Conservation (phyloP, 306 rosid genomes). For the Quercus rubra region DNA sequence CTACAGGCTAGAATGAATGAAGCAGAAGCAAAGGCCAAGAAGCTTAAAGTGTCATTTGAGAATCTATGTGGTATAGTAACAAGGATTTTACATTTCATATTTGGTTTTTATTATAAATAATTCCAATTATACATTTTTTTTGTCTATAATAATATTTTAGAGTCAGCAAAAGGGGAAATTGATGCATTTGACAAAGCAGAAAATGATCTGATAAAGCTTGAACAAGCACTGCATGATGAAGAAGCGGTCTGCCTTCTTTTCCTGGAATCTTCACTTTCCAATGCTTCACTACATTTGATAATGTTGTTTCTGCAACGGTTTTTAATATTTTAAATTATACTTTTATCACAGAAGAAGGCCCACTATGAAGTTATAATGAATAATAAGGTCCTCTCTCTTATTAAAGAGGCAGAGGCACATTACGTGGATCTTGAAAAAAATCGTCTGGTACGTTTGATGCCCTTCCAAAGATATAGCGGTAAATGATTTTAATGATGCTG, state of each 20-base stretch:
- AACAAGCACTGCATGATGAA: conserved; percentile 43
- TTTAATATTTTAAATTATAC: neutral
- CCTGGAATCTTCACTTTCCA: neutral
- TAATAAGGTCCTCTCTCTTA: conserved; percentile 47
- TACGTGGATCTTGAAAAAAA: conserved; percentile 40
- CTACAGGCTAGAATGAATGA: conserved; percentile 39
- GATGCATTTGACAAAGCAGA: conserved; percentile 67
- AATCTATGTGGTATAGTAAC: conserved; percentile 59
- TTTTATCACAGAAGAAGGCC: conserved; percentile 47
- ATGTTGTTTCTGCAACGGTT: neutral
- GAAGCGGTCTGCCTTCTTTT: conserved; percentile 43
- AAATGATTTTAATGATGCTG: neutral
- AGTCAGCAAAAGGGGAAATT: conserved; percentile 60
- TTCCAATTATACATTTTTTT: conserved; percentile 8
- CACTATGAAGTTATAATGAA: conserved; percentile 72
- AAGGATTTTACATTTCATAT: conserved; percentile 12
- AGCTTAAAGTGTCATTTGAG: conserved; percentile 58
- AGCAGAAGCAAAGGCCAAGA: conserved; percentile 49
- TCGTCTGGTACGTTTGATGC: conserved; percentile 47
- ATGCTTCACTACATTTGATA: conserved; percentile 5
- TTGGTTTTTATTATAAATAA: conserved; percentile 15
- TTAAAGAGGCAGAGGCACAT: conserved; percentile 54
- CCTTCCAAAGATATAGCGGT: neutral
- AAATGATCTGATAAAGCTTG: conserved; percentile 53
- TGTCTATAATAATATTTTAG: conserved; percentile 36